Base-by-base conservation (phyloP, 345 rosid species). In the Erodium maritimum region DNA sequence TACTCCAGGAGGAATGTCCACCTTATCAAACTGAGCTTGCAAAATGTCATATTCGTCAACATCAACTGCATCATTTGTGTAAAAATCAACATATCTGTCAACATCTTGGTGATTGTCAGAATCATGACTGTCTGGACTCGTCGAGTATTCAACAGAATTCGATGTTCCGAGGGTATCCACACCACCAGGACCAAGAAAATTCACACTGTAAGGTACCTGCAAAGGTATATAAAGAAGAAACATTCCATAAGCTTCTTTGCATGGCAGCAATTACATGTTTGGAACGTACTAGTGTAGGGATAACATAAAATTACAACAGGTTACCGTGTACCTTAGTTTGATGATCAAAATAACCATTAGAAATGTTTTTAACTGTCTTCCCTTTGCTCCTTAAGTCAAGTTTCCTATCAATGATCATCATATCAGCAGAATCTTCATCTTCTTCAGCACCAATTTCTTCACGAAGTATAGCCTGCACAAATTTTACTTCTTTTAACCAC, bases 1-100 rank as follows among this genome's bases (percentile, higher is more conserved):
- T 69, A 91, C 95, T 37, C 81, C 91, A 67, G 95, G 61, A 60
- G 95, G 93, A 53, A 86, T 52, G 73, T 84, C 79, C 63, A 74
- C 76, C 50, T 61, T 59, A 73, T 91, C 93, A 23, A 86, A 84
- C 67, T 81, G 79, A 21, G 79, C 79, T 82, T 88, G 95, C 63
- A 86, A 75, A 60, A 57, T 46, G 59, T 68, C 76, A 65, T 76
- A 84, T 1, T 72, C 68, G 56, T 82, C 85, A 67, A 68, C 54
- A 65, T 74, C 75, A 60, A 71, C 63, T 20, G 51, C 48, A 21
- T 75, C 82, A 59, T 70, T 72, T 17, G 24, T 17, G 58, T 56
- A 18, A 51, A 22, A 37, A 42, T 74, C 68, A 62, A 64, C 59
- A 59, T 37, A 45, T 23, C 70, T 74, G 18, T 74, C 84, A 67